Percentiles rank a stretch among this genome's conserved stretches.
Evolutionary conservation across 768 basidiomycete genomes (phyloP).

Genomic region (Lactarius sanguifluus): DNA sequence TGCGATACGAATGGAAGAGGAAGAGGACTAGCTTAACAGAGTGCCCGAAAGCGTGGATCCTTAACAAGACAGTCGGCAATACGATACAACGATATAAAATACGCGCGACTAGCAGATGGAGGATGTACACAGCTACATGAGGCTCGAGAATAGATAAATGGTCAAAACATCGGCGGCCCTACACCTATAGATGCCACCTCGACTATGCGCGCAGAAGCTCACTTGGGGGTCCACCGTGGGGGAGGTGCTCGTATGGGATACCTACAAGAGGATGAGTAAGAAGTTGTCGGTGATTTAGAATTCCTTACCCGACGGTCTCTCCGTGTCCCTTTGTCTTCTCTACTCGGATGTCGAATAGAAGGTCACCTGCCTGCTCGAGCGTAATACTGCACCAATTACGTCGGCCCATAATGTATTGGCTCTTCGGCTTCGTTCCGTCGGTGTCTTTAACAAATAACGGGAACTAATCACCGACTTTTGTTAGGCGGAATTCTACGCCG

Average conservation of each 20-base stretch:
- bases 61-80: slow-evolving; percentile 5
- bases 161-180: background rate
- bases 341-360: slow-evolving; percentile 82
- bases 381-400: slow-evolving; percentile 84
- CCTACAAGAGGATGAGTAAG: slow-evolving; percentile 19
- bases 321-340: slow-evolving; percentile 84
- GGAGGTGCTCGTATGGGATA: slow-evolving; percentile 35
- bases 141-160: slow-evolving; percentile 5
- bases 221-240: slow-evolving; percentile 34
- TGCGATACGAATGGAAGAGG: slow-evolving; percentile 28
- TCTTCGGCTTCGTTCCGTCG: slow-evolving; percentile 71
- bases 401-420: slow-evolving; percentile 80
- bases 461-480: slow-evolving; percentile 44
- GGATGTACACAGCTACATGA: slow-evolving; percentile 18
- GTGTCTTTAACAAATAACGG: slow-evolving; percentile 78
- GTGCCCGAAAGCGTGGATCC: background rate
- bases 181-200: too few species aligned
- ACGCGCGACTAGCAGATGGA: slow-evolving; percentile 2
- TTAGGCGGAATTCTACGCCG: slow-evolving; percentile 1
- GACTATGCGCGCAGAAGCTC: slow-evolving; percentile 2
- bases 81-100: slow-evolving; percentile 17
- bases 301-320: slow-evolving; percentile 70
- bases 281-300: slow-evolving; percentile 6
- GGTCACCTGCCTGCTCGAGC: slow-evolving; percentile 60
- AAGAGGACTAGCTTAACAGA: slow-evolving; percentile 21